Conservation (phyloP, 2,329 filamentous ascomycete species). For the Hymenoscyphus repandus region DNA sequence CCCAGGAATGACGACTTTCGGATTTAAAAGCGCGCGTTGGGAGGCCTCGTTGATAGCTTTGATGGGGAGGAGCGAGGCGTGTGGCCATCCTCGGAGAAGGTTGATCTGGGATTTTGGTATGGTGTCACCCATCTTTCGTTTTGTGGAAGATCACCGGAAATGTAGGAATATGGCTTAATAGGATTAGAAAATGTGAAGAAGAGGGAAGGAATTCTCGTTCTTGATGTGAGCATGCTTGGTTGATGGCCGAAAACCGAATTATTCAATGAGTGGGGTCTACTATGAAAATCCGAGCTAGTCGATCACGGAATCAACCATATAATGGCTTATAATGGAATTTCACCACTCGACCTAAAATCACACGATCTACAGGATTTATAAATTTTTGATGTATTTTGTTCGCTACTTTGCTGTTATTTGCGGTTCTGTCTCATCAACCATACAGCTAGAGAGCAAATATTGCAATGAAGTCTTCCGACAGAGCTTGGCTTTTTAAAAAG, state of each 20-base stretch:
- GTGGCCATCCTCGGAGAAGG: conserved; percentile 65
- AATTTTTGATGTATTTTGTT: conserved; percentile 22
- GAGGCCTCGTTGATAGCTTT: conserved; percentile 35
- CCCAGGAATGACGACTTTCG: conserved; percentile 53
- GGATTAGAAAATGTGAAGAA: not conserved
- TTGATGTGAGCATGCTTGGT: no score
- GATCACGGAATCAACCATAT: no score
- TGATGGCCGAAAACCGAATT: no score
- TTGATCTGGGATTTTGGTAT: conserved; percentile 44
- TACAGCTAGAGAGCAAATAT: conserved; percentile 18
- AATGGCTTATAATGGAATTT: no score
- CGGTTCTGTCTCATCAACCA: conserved; percentile 6
- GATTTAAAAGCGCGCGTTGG: conserved; percentile 55
- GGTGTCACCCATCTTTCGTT: not conserved
- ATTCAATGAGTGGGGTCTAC: no score
- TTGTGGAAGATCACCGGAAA: not conserved
- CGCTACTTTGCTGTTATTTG: conserved; percentile 12
- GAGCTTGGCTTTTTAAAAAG: conserved; percentile 11
- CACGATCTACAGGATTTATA: not conserved
- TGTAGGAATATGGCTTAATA: not conserved
- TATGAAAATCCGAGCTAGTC: no score
- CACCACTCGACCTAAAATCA: not conserved
- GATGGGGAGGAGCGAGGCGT: conserved; percentile 33
- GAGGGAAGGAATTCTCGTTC: not conserved
- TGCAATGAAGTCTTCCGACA: conserved; percentile 14